These are phyloP conservation scores for Starmerella davenportii DNA, from an alignment of 805 yeast genomes.

Conservation along the genomic window DNA sequence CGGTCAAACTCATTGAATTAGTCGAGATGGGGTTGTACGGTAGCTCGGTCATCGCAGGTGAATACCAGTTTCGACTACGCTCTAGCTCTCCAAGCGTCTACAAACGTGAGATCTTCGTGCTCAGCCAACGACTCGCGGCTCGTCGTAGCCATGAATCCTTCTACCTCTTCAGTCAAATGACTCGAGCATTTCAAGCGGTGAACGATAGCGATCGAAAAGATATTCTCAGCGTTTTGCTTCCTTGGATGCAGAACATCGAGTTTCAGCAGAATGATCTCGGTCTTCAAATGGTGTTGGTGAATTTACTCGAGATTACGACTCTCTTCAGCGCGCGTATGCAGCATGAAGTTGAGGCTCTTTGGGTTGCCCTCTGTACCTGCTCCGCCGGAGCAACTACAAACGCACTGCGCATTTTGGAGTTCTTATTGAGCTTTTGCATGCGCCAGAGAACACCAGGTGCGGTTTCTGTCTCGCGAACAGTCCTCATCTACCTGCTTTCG, in stretches of 20 bases:
- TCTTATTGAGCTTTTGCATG: constrained; percentile 47
- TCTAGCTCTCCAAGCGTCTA: constrained; percentile 67
- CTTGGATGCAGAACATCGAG: constrained; percentile 82
- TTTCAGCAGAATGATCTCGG: constrained; percentile 25
- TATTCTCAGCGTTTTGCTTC: constrained; percentile 58
- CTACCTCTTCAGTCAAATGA: constrained; percentile 50
- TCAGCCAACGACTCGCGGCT: constrained; percentile 54
- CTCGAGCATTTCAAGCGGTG: constrained; percentile 49
- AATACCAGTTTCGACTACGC: constrained; percentile 51
- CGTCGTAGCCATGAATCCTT: constrained; percentile 41
- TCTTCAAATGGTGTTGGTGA: constrained; percentile 13
- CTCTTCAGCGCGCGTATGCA: constrained; percentile 56
- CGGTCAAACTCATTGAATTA: constrained; percentile 49
- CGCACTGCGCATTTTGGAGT: constrained; percentile 53
- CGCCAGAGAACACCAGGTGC: constrained; percentile 52
- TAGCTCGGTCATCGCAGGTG: constrained; percentile 32
- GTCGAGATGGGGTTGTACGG: constrained; percentile 46
- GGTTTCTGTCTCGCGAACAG: constrained; percentile 64
- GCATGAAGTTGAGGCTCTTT: constrained; percentile 78
- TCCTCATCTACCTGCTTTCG: constrained; percentile 46
- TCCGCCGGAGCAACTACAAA: constrained; percentile 37
- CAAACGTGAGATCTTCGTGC: constrained; percentile 65
- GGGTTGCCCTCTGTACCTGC: constrained; percentile 85
- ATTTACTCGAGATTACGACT: constrained; percentile 64
- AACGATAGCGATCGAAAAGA: constrained; percentile 50